Base-by-base conservation (phyloP, 108 stramenopile genomes). In the Cyclotella choctawhatcheeana region DNA sequence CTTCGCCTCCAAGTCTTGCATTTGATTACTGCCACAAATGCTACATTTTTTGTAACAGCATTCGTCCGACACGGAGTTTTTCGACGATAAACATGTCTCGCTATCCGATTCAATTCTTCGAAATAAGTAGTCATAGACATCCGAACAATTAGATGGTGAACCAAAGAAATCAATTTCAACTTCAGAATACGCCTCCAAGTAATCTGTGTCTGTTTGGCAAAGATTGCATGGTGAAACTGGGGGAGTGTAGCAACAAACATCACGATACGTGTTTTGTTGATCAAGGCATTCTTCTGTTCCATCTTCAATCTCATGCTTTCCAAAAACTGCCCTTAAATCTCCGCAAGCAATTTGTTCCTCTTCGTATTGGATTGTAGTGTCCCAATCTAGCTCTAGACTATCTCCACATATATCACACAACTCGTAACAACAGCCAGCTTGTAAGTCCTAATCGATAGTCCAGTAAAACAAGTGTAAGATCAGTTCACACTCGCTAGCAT, bases 41-140 rank as follows among this genome's bases (percentile, higher is more conserved):
- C 67, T 44, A 52, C 79, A 81, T 52, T 74, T 81, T 31, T 81
- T 73, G 43, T 81, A 81, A 37, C 79, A 81, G 32, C 79, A 81
- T 3, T 81, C 64, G 55, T 56, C 10, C 24, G 65, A 48, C 5
- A 64, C 61, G 20, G 79, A 64, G 18, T 81, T 67, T 52, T 74
- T 81, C 3, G 79, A 60, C 33, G 67, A 64, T 17, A 58, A 54
- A 64, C 79, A 81, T 43, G 72, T 69, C 0, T 73, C 68, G 51
- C 72, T 81, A 25, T 81, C 72, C n/a, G 66, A 71, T 61, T 79
- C 78, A 12, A 67, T 53, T 35, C 69, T 70, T 50, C 67, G 35
- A 24, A 77, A 29, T 45, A 77, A 65, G 48, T 67, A 79, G 32
- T 79, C 71, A 43, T 81, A 81, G 0, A 73, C 68, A 58, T 81